Evolutionary conservation across 768 basidiomycete species (phyloP), one percentile per base, ranked within the genome.

Genomic region (Collybiopsis confluens): DNA sequence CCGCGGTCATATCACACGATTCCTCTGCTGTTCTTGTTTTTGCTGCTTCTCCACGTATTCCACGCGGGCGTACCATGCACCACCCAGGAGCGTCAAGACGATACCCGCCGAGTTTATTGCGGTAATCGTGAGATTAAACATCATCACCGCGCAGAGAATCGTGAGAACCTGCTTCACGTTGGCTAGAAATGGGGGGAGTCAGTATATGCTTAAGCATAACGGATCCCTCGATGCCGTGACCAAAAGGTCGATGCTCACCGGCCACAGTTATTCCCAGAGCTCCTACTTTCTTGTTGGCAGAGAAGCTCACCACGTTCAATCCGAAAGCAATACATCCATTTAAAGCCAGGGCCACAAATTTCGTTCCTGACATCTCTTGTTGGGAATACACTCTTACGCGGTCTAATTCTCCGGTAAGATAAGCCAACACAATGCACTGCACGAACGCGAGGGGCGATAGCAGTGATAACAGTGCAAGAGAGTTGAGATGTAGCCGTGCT

Each of bases 151-250:
- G 41, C 86, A 82, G 9, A 92, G 73, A 54, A 97, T 84, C 2
- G 94, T 96, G 62, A 97, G 66, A 9, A 94, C 95, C 64, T 97
- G 95, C 69, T 98, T 98, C 46, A 96, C 86, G 67, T 94, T 93
- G 49, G 84, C 90, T 90, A 61, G 53, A 52, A 16, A 24, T 57
- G 35, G 28, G n/a, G 10, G 33, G 4, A 51, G 61, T 33, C 50
- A 33, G 18, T 20, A 35, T 3, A 2, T 11, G 13, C 23, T 28
- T 21, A 47, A 45, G 10, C 5, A 23, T 27, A 56, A 62, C 30
- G 47, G 28, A 20, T n/a, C n/a, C n/a, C n/a, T n/a, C n/a, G n/a
- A n/a, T n/a, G n/a, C n/a, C n/a, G n/a, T n/a, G 8, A 21, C 26
- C 24, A 16, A 21, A 46, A 45, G 27, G n/a, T 15, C 21, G 26